These are phyloP conservation scores for Mortierella sp. DNA, from an alignment of 371 early-diverging fungal genomes.

Conservation along the genomic window DNA sequence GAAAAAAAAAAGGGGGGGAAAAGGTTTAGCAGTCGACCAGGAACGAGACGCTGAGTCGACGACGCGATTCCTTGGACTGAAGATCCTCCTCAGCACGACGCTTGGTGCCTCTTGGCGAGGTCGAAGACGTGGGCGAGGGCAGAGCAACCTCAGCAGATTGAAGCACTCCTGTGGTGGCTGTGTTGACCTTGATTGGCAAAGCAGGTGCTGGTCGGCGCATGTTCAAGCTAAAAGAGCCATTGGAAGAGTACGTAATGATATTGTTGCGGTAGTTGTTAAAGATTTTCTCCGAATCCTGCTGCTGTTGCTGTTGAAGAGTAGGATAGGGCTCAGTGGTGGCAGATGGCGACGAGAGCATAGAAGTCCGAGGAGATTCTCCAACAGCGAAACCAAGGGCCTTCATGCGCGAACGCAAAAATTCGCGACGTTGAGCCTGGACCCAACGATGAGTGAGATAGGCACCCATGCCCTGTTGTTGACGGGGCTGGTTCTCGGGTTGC, in stretches of 20 bases:
- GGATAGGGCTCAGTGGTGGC: slow-evolving; percentile 12
- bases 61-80: slow-evolving; percentile 19
- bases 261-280: slow-evolving; percentile 40
- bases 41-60: slow-evolving; percentile 48
- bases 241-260: slow-evolving; percentile 22
- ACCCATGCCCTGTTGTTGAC: slow-evolving; percentile 53
- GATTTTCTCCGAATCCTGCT: slow-evolving; percentile 9
- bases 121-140: slow-evolving; percentile 41
- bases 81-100: slow-evolving; percentile 28
- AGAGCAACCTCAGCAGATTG: background rate
- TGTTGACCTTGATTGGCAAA: background rate
- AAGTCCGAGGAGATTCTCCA: background rate
- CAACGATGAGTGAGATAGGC: slow-evolving; percentile 44
- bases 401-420: slow-evolving; percentile 39
- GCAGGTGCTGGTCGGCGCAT: background rate
- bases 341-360: background rate
- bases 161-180: background rate
- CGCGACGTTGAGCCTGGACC: slow-evolving; percentile 48
- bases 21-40: slow-evolving; percentile 41
- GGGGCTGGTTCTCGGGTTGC: slow-evolving; percentile 29
- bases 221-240: slow-evolving; percentile 17
- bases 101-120: slow-evolving; percentile 30
- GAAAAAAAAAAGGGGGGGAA: background rate
- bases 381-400: slow-evolving; percentile 27
- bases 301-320: slow-evolving; percentile 12